Base-by-base conservation (phyloP, 345 rosid genomes). In the Lepidium aucheri region DNA sequence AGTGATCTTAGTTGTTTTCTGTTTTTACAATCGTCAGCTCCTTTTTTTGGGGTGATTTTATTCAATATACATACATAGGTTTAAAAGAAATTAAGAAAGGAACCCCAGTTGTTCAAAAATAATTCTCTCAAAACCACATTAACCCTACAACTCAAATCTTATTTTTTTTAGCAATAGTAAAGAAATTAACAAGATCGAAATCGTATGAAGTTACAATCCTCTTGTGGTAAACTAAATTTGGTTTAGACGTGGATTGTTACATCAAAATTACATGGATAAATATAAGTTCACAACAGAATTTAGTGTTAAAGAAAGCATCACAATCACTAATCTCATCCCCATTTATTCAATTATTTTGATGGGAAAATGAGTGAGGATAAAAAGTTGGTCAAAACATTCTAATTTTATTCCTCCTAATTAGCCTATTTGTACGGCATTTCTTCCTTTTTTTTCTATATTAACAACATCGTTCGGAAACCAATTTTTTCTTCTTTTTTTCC, bases 311-410 rank as follows among this genome's bases (percentile, higher is more conserved):
- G 15, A 28, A 50, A 12, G 35, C 22, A 20, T 20, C 30, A 26
- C 4, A 26, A 43, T 43, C 2, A 43, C 53, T 24, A 56, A 32
- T 33, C 53, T 28, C 43, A 47, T 22, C 15, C 40, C 3, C n/a
- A 14, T 11, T 9, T 46, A 30, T 38, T 30, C 30, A 38, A 38
- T 1, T 0, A 24, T 0, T 24, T 26, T 9, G 5, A 14, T 42
- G 46, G 14, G 32, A 24, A 65, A 40, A 15, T 17, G 8, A 50
- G 24, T 17, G 12, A 44, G 12, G 28, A 35, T 4, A 6, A 26
- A 15, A 46, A 45, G 17, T 14, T 35, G 26, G 74, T 61, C 68
- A 61, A 28, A 70, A 13, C 45, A 17, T 33, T 53, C 68, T 53
- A 70, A 35, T 61, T 62, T 42, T 61, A 45, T 34, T 43, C 62